A percentile compares a stretch with the other conserved stretches of the same genome.
These are phyloP conservation scores for Rhodotorula sphaerocarpa DNA, from an alignment of 768 basidiomycete genomes.

Conservation along the genomic window DNA sequence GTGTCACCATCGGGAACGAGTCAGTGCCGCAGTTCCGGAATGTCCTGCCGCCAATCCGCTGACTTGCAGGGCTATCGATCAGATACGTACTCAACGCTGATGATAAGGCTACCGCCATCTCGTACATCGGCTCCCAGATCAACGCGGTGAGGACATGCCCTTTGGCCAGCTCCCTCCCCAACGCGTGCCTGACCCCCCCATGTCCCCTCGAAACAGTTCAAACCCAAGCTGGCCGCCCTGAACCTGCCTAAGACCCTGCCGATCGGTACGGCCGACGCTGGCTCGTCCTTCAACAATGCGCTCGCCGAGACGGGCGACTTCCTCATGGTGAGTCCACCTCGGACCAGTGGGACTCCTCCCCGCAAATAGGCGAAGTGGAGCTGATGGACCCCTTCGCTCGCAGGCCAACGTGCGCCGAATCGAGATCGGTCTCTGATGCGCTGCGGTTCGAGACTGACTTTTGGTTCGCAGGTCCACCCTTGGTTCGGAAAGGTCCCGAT, in stretches of 20 bases:
- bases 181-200: not conserved
- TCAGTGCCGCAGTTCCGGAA: slow-evolving; percentile 49
- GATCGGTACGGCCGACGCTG: slow-evolving; percentile 47
- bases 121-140: slow-evolving; percentile 1
- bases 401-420: too few relatives aligned
- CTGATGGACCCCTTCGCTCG: slow-evolving; percentile 38
- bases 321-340: slow-evolving; percentile 72
- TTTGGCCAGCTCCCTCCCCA: not conserved
- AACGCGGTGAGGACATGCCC: slow-evolving; percentile 1
- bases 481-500: slow-evolving; percentile 68
- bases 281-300: slow-evolving; percentile 40
- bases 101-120: not conserved
- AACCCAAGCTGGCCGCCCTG: slow-evolving; percentile 38
- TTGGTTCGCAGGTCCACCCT: slow-evolving; percentile 41
- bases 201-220: slow-evolving; percentile 41
- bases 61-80: not conserved
- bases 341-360: too few relatives aligned
- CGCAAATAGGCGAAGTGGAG: too few relatives aligned
- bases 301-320: slow-evolving; percentile 59
- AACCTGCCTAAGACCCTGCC: slow-evolving; percentile 42
- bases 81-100: slow-evolving; percentile 30
- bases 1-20: slow-evolving; percentile 87
- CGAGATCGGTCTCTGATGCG: too few relatives aligned
- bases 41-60: slow-evolving; percentile 14
- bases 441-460: too few relatives aligned